Evolutionary conservation across 2,329 filamentous ascomycete species (phyloP), one percentile per base, ranked within the genome.

Genomic region (Microdochium nivale): DNA sequence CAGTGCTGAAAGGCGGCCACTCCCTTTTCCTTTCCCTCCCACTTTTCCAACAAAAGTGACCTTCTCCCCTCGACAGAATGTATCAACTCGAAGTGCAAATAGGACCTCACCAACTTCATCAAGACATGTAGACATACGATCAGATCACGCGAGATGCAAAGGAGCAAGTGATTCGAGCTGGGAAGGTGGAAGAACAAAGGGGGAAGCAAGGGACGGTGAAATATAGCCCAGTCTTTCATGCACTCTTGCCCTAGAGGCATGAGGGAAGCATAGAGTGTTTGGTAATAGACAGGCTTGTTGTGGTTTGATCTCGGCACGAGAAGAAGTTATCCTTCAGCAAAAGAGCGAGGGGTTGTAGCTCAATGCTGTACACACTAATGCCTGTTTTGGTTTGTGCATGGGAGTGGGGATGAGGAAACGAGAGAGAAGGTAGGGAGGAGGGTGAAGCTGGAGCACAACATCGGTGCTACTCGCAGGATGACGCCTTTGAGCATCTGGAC

Each of bases 181-280:
- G 21, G 5, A 19, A 23, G n/a, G 21, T 44, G n/a, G n/a, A 44
- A 3, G 40, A 23, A 19, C 3, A 23, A 8, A 23, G 8, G 10
- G 8, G 19, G 40, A 44, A 44, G 16, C 7, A 24, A 23, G 7
- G 9, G 40, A 13, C 7, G 40, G 19, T 13, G 46, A 55, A 51
- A 74, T 82, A 77, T 82, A 68, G 71, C 76, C 78, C 71, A 69
- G 71, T 77, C 78, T 83, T 30, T 76, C 80, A 84, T 84, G 78
- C 80, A 83, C 78, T 73, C 67, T 70, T 55, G 62, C 63, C 60
- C 61, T 65, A 53, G 59, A 50, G 54, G 21, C 16, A 55, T 35
- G 48, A 58, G 30, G n/a, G 60, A 71, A 69, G 73, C 76, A 71
- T 68, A 30, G 69, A 70, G 76, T 83, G 80, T 81, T 84, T 85